These are phyloP conservation scores for Globisporangium irregulare DNA, from an alignment of 352 stramenopile species.

Conservation along the genomic window DNA sequence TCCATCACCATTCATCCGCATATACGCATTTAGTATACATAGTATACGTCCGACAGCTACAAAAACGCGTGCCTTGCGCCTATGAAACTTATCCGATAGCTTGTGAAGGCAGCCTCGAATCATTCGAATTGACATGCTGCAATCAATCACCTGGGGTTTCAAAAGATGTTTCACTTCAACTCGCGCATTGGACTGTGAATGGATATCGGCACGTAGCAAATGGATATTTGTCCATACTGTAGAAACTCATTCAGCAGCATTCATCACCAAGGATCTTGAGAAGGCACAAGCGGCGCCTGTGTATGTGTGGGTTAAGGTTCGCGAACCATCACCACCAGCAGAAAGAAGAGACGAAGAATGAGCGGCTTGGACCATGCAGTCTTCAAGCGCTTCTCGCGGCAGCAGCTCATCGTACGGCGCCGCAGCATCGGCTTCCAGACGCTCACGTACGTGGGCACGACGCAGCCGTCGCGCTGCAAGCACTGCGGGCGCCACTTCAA, in stretches of 20 bases:
- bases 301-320: background rate
- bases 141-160: no score
- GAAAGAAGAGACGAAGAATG: background rate
- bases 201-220: background rate
- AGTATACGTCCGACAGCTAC: background rate
- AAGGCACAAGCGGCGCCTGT: background rate
- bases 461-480: slow-evolving; percentile 28
- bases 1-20: background rate
- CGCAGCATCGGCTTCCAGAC: slow-evolving; percentile 47
- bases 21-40: background rate
- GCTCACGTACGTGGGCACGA: slow-evolving; percentile 25
- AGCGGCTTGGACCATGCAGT: slow-evolving; percentile 35
- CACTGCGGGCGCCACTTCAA: slow-evolving; percentile 46
- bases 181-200: background rate
- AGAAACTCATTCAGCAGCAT: no score
- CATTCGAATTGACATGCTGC: no score
- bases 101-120: no score
- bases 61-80: slow-evolving; percentile 1
- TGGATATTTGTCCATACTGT: background rate
- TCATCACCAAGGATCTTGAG: background rate
- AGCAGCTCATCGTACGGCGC: slow-evolving; percentile 42
- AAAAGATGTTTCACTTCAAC: background rate
- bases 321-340: background rate
- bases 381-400: slow-evolving; percentile 44
- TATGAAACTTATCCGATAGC: background rate